Evolutionary conservation across 768 basidiomycete genomes (phyloP), one percentile per base, ranked within the genome.

Genomic region (Calocybe gangraenosa): DNA sequence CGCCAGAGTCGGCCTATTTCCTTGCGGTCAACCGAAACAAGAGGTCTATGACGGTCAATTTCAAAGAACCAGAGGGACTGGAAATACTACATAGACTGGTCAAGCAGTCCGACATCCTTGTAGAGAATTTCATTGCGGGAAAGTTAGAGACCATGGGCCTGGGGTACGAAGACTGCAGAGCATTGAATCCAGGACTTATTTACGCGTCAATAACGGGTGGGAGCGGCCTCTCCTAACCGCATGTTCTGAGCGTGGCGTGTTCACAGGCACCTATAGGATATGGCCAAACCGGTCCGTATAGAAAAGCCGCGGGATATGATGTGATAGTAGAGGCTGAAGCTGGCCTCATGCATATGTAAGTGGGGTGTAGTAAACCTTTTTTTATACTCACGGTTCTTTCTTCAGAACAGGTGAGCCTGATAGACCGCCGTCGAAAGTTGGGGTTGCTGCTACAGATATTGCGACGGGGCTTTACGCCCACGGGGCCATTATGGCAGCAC

Each of bases 1-100:
- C 91, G 7, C 79, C 92, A 8, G 94, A 97, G 62, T 89, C 91
- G 3, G 91, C 94, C 0, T 97, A 97, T 61, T 97, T 95, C 61
- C 76, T 97, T 5, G 78, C 87, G 0, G 81, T 77, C 0, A 97
- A 97, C 62, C 74, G 94, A 40, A 92, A 92, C 64, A 94, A 94
- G 61, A 79, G 87, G 22, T 92, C 90, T 4, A 74, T 94, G 33
- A 92, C 91, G 6, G 80, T 95, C 13, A 87, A 97, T 65, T 82
- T 97, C 67, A 96, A 95, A 64, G 65, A 68, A 1, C 68, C 78
- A 1, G 79, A 84, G 53, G 94, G 94, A 0, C 73, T 87, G 2
- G 81, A 83, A 47, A 81, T 97, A 18, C 50, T 93, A 4, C 77
- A 74, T 34, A 78, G 76, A 48, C 73, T 97, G 3, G 76, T 95